Evolutionary conservation across 495 filamentous ascomycete genomes (phyloP).

Genomic region (Penicillium herquei): DNA sequence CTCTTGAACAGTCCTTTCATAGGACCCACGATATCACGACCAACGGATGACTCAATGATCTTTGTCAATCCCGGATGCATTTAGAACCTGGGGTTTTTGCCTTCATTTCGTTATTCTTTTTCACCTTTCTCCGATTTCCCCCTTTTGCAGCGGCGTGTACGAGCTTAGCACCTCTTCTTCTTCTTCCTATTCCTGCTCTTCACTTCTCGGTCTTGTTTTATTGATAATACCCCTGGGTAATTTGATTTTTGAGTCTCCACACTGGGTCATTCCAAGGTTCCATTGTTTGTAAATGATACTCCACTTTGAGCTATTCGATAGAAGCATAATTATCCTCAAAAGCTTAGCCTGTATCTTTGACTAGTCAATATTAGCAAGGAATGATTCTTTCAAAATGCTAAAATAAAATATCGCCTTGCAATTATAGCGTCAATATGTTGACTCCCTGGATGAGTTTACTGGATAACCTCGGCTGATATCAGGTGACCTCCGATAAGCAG

Average conservation of each 20-base stretch:
- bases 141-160: conserved; percentile 14
- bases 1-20: conserved; percentile 1
- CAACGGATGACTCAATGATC: conserved; percentile 23
- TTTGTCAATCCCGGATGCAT: conserved; percentile 36
- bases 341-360: neutral
- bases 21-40: conserved; percentile 22
- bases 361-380: no score
- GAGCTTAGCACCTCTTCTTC: conserved; percentile 10
- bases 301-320: neutral
- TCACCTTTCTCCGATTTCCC: conserved; percentile 11
- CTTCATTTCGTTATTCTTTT: conserved; percentile 14
- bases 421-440: no score
- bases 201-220: conserved; percentile 37
- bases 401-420: no score
- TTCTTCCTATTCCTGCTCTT: conserved; percentile 15
- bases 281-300: conserved; percentile 26
- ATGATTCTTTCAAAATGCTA: no score
- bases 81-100: conserved; percentile 19
- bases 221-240: conserved; percentile 38
- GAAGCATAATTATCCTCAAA: neutral
- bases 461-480: conserved; percentile 17
- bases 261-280: neutral
- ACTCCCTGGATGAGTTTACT: no score
- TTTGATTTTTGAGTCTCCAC: conserved; percentile 18
- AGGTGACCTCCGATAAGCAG: conserved; percentile 33